Conservation (phyloP, 73 alveolate species). For the Paramecium biaurelia region DNA sequence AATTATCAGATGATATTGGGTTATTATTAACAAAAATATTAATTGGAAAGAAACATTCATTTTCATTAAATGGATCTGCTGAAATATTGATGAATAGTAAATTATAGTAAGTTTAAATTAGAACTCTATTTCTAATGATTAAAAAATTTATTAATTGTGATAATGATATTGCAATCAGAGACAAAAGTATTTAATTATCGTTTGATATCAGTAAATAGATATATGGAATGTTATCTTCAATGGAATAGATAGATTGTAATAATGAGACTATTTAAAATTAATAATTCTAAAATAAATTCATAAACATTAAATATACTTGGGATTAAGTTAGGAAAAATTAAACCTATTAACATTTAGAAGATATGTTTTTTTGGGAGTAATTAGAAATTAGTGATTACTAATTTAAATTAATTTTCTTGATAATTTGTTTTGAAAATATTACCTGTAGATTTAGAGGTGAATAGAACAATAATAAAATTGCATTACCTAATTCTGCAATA, state of each 20-base stretch:
- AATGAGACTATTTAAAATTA: background rate
- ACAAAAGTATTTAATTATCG: background rate
- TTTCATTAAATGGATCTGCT: background rate
- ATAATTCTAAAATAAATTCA: background rate
- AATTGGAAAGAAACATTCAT: constrained; percentile 20
- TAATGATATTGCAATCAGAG: background rate
- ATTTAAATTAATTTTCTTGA: background rate
- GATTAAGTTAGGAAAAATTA: constrained; percentile 32
- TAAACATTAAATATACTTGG: constrained; percentile 27
- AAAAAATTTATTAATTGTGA: constrained; percentile 14
- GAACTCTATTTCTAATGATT: background rate
- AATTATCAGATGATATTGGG: constrained; percentile 30
- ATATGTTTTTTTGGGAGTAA: constrained; percentile 33
- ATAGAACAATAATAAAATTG: background rate
- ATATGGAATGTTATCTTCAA: background rate
- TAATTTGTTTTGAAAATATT: constrained; percentile 27
- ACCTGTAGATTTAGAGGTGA: constrained; percentile 23
- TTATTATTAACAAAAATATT: background rate
- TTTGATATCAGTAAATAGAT: background rate
- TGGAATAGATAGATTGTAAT: constrained; percentile 22
- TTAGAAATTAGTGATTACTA: constrained; percentile 11
- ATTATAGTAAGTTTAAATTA: background rate
- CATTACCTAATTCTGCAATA: constrained; percentile 5
- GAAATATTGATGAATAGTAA: constrained; percentile 3
- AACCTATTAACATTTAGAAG: background rate